Evolutionary conservation across 1,284 basidiomycete genomes (phyloP).

Genomic region (Puccinia horiana): DNA sequence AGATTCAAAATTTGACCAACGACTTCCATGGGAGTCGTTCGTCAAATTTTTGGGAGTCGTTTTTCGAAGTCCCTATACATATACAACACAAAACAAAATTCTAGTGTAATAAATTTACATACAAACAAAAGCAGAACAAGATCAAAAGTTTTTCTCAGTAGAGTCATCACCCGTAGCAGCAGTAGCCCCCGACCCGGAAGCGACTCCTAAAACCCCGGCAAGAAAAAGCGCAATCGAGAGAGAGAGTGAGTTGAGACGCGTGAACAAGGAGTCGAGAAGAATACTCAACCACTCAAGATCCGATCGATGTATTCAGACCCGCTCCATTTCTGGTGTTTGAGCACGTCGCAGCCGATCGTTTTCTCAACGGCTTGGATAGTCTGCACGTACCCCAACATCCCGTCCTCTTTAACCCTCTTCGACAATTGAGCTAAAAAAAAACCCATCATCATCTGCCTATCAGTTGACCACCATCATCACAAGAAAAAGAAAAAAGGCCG

Average conservation of each 20-base stretch:
- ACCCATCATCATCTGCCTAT: background rate
- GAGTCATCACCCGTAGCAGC: slow-evolving; percentile 78
- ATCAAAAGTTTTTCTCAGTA: slow-evolving; percentile 64
- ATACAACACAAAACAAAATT: too few relatives aligned
- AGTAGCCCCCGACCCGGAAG: slow-evolving; percentile 62
- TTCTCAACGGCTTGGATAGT: slow-evolving; percentile 82
- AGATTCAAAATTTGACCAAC: too few relatives aligned
- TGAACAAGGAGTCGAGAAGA: too few relatives aligned
- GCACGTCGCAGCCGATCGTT: slow-evolving; percentile 85
- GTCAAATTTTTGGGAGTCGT: too few relatives aligned
- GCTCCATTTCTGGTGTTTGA: slow-evolving; percentile 90
- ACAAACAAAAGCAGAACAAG: background rate
- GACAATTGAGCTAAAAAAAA: slow-evolving; percentile 62
- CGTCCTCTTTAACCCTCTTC: slow-evolving; percentile 70
- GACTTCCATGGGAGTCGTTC: too few relatives aligned
- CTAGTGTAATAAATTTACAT: too few relatives aligned
- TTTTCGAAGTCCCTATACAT: too few relatives aligned
- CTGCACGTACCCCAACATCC: slow-evolving; percentile 83
- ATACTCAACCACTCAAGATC: slow-evolving; percentile 54
- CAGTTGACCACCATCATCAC: background rate
- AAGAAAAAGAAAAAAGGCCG: slow-evolving; percentile 50
- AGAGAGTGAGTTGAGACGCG: background rate
- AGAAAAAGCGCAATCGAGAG: background rate
- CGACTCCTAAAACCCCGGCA: slow-evolving; percentile 61
- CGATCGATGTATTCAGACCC: slow-evolving; percentile 83